phyloP scores from a whole-genome alignment of 176 grass and related monocot species.

The Carex littledalei region DNA sequence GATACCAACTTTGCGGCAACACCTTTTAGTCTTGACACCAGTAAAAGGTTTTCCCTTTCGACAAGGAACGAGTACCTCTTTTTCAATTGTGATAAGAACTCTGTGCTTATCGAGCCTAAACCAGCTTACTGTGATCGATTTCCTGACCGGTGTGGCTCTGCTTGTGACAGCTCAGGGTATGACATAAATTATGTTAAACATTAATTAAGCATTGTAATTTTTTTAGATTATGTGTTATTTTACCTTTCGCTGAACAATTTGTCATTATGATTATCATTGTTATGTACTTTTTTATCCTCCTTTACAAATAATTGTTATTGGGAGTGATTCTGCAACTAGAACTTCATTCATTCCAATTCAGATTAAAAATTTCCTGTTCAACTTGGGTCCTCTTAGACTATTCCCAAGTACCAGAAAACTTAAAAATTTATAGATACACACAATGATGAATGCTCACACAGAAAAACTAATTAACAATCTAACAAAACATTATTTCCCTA shows the following conservation, averaged over 20 bases:
- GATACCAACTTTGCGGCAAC: slow-evolving; percentile 23
- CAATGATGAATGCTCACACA: too few species aligned
- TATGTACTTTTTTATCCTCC: background rate
- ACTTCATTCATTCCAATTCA: background rate
- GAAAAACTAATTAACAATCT: background rate
- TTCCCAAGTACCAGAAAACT: background rate
- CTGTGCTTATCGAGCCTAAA: slow-evolving; percentile 66
- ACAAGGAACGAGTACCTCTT: slow-evolving; percentile 81
- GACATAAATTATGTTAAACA: background rate
- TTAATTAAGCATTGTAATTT: background rate
- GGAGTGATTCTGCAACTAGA: background rate
- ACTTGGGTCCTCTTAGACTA: background rate
- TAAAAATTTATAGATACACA: background rate
- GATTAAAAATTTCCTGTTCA: background rate
- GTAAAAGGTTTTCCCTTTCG: slow-evolving; percentile 85
- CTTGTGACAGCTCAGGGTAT: slow-evolving; percentile 69
- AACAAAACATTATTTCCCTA: background rate
- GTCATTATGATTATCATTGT: background rate
- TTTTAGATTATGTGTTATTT: background rate
- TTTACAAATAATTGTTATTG: background rate
- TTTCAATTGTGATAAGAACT: slow-evolving; percentile 64
- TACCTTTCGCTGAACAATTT: background rate
- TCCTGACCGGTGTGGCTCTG: slow-evolving; percentile 70
- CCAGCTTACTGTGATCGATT: slow-evolving; percentile 66
- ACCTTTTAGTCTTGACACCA: slow-evolving; percentile 92